Conservation (phyloP, 2,329 filamentous ascomycete species). For the Trichoderma citrinoviride region DNA sequence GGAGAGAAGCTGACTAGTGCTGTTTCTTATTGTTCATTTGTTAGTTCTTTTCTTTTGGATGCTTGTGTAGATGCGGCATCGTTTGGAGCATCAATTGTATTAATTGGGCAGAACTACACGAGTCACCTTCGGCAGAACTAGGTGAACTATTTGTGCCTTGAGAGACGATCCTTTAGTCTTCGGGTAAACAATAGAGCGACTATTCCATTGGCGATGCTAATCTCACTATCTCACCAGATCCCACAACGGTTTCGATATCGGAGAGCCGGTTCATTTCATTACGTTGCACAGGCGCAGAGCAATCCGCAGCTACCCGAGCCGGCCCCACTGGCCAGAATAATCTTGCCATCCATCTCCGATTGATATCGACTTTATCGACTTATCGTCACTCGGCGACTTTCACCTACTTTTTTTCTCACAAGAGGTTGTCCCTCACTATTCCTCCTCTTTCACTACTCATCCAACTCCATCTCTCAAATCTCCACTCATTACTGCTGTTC, state of each 20-base stretch:
- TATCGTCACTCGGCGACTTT: neutral
- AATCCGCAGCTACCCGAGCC: slow-evolving; percentile 28
- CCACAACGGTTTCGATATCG: slow-evolving; percentile 25
- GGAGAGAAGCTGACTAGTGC: neutral
- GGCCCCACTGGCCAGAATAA: slow-evolving; percentile 26
- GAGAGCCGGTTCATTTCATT: slow-evolving; percentile 20
- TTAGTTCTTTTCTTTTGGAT: slow-evolving; percentile 10
- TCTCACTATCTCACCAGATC: neutral
- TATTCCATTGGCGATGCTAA: neutral
- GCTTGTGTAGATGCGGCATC: slow-evolving; percentile 28
- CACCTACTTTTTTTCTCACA: neutral
- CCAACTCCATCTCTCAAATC: neutral
- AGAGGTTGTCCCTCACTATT: neutral
- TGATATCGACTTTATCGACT: slow-evolving; percentile 12
- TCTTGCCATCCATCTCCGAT: slow-evolving; percentile 21
- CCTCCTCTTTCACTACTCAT: neutral
- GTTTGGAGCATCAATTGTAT: slow-evolving; percentile 31
- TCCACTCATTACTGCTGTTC: slow-evolving; percentile 13
- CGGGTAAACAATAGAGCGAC: slow-evolving; percentile 15
- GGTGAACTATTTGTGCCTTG: neutral
- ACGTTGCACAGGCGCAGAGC: neutral
- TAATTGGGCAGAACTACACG: neutral
- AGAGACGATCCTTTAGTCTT: neutral
- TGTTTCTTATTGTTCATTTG: slow-evolving; percentile 1
- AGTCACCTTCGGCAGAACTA: slow-evolving; percentile 29